Conservation (phyloP, 148 eudicot species). For the Fagopyrum tataricum region DNA sequence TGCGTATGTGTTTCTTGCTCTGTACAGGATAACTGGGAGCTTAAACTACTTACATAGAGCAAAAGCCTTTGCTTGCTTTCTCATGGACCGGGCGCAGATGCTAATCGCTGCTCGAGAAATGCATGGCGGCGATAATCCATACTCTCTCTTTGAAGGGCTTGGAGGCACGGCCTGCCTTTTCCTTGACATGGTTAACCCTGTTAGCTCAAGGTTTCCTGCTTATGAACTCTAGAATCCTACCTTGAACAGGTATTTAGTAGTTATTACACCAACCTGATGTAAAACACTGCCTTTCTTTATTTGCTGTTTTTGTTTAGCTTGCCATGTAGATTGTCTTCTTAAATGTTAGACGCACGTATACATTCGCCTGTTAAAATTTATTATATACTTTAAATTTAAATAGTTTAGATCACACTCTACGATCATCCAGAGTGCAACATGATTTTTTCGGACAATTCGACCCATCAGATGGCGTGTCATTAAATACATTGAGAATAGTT, state of each 20-base stretch:
- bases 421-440: too few species aligned
- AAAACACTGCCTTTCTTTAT: background rate
- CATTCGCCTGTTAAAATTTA: too few species aligned
- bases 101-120: constrained; percentile 60
- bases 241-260: too few species aligned
- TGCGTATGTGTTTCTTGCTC: constrained; percentile 62
- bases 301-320: background rate
- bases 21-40: constrained; percentile 57
- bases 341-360: too few species aligned
- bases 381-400: too few species aligned
- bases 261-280: background rate
- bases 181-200: constrained; percentile 61
- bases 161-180: constrained; percentile 83
- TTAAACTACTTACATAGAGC: constrained; percentile 55
- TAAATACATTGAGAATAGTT: too few species aligned
- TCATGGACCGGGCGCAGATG: constrained; percentile 41
- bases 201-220: constrained; percentile 70
- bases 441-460: too few species aligned
- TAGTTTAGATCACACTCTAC: too few species aligned
- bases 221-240: constrained; percentile 37
- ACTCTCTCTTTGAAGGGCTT: constrained; percentile 79
- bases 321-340: too few species aligned
- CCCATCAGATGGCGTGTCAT: too few species aligned
- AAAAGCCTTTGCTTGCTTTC: constrained; percentile 79
- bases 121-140: constrained; percentile 84